Evolutionary conservation across 495 filamentous ascomycete genomes (phyloP).

Genomic region (Cetradonia linearis): DNA sequence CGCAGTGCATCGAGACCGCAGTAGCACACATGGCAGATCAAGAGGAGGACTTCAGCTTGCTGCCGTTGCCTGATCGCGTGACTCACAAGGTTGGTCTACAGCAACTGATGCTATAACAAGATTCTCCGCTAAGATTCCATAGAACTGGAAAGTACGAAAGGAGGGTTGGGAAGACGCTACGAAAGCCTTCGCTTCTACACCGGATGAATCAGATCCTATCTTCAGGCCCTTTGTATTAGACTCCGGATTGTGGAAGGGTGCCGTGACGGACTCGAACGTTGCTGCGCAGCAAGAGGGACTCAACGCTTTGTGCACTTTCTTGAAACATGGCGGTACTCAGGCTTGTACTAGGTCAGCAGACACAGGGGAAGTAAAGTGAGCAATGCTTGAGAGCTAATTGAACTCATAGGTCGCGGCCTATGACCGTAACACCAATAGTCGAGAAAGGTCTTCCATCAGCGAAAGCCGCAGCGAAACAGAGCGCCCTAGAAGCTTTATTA

Average conservation of each 20-base stretch:
- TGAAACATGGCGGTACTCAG: conserved; percentile 75
- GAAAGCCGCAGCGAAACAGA: conserved; percentile 77
- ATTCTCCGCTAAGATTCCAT: conserved; percentile 17
- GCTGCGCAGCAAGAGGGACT: conserved; percentile 93
- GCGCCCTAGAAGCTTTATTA: conserved; percentile 74
- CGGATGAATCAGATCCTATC: conserved; percentile 76
- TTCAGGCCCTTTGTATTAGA: conserved; percentile 84
- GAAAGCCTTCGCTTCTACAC: conserved; percentile 72
- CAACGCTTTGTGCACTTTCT: conserved; percentile 72
- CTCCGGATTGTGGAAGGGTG: conserved; percentile 78
- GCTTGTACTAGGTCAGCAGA: conserved; percentile 56
- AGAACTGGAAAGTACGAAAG: conserved; percentile 97
- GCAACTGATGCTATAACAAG: not conserved
- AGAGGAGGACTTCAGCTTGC: conserved; percentile 74
- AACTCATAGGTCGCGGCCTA: conserved; percentile 53
- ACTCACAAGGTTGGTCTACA: conserved; percentile 63
- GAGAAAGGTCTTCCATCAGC: conserved; percentile 89
- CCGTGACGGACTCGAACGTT: conserved; percentile 91
- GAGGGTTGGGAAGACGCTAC: conserved; percentile 87
- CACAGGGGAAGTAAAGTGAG: not conserved
- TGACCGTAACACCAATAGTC: conserved; percentile 64
- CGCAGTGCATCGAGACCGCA: not conserved
- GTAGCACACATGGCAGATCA: conserved; percentile 38
- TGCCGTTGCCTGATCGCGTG: conserved; percentile 75
- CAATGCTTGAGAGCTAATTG: conserved; percentile 11